phyloP scores from a whole-genome alignment of 1,284 basidiomycete species.

The Cutaneotrichosporon arboriforme region DNA sequence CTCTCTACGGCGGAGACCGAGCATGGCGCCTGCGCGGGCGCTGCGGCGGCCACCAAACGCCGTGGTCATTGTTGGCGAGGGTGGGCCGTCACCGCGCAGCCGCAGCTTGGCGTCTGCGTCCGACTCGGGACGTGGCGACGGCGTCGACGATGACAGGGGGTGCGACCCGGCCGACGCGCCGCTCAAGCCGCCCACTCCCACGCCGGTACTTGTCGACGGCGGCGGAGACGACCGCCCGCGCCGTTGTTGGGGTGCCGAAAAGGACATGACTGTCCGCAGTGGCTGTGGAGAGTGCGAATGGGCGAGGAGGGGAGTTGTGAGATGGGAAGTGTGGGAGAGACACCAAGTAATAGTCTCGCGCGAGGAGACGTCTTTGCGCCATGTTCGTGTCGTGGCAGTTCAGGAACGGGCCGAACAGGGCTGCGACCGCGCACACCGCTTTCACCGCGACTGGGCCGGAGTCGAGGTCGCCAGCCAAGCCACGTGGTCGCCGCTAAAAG shows the following conservation, averaged over 20 bases:
- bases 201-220: neutral
- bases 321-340: neutral
- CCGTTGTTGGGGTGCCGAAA: slow-evolving; percentile 9
- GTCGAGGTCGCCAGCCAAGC: no score
- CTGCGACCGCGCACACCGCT: no score
- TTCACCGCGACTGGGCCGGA: no score
- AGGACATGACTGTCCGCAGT: slow-evolving; percentile 7
- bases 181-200: no score
- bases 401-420: neutral
- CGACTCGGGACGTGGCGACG: slow-evolving; percentile 8
- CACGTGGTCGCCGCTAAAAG: no score
- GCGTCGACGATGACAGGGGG: neutral
- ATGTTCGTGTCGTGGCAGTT: slow-evolving; percentile 2
- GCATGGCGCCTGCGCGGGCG: slow-evolving; percentile 16
- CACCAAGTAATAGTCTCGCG: no score
- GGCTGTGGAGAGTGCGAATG: neutral
- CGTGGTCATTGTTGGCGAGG: neutral
- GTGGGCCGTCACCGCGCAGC: slow-evolving; percentile 7
- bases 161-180: no score
- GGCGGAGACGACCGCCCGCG: neutral
- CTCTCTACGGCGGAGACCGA: slow-evolving; percentile 34
- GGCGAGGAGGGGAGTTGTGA: neutral
- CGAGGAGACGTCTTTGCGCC: neutral
- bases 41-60: slow-evolving; percentile 30
- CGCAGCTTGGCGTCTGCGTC: slow-evolving; percentile 20